A percentile compares a stretch with the other conserved stretches of the same genome.
Evolutionary conservation across 2,329 filamentous ascomycete genomes (phyloP).

Genomic region (Colletotrichum somersetense): DNA sequence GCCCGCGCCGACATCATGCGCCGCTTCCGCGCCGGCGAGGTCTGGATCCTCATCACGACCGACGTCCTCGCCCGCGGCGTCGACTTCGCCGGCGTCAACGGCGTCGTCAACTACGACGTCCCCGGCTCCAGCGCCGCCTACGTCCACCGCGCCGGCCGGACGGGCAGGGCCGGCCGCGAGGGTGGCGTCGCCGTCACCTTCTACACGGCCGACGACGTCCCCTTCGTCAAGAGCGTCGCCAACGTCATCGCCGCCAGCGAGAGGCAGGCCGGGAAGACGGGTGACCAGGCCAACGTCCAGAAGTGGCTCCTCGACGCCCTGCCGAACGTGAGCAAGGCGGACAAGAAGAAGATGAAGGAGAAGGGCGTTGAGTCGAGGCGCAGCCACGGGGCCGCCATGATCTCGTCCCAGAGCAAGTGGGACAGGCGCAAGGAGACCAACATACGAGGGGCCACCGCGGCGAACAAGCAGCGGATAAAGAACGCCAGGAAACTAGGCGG

Average conservation of each 20-base stretch:
- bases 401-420: conserved; percentile 86
- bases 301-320: conserved; percentile 91
- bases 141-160: conserved; percentile 92
- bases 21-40: conserved; percentile 88
- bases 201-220: conserved; percentile 95
- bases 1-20: conserved; percentile 86
- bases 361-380: conserved; percentile 82
- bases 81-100: conserved; percentile 94
- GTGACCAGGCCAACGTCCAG: conserved; percentile 72
- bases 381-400: conserved; percentile 67
- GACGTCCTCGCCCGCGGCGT: conserved; percentile 93
- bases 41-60: conserved; percentile 97
- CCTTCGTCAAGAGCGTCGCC: conserved; percentile 88
- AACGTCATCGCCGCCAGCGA: conserved; percentile 92
- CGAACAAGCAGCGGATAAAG: conserved; percentile 68
- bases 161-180: conserved; percentile 86
- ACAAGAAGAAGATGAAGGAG: conserved; percentile 85
- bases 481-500: conserved; percentile 45
- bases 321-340: conserved; percentile 85
- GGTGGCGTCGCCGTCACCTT: conserved; percentile 93
- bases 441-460: conserved; percentile 70
- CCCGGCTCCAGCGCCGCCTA: conserved; percentile 91
- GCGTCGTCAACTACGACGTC: conserved; percentile 97
- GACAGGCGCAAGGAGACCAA: conserved; percentile 78
- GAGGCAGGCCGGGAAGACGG: conserved; percentile 71